Percentiles rank a stretch among this genome's conserved stretches.
phyloP scores from a whole-genome alignment of 1,284 basidiomycete species.

The Marasmius oreades region DNA sequence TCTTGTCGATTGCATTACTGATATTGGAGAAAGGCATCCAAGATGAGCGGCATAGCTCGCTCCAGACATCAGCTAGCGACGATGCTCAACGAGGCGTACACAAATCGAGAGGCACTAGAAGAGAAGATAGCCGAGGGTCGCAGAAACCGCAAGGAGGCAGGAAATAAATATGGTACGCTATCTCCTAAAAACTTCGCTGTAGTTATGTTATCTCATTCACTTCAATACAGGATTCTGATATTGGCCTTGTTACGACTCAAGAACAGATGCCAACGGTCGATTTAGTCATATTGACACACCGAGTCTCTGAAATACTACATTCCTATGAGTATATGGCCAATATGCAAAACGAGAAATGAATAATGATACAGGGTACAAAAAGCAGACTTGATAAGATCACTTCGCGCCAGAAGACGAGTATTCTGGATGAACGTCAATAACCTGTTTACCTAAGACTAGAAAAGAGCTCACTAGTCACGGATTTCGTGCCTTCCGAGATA shows the following conservation, averaged over 20 bases:
- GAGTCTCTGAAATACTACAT: not conserved
- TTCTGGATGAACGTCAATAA: slow-evolving; percentile 13
- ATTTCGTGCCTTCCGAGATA: slow-evolving; percentile 69
- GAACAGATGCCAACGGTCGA: not conserved
- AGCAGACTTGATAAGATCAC: slow-evolving; percentile 15
- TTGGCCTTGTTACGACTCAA: not conserved
- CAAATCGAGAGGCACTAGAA: slow-evolving; percentile 74
- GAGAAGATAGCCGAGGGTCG: slow-evolving; percentile 77
- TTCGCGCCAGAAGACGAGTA: slow-evolving; percentile 29
- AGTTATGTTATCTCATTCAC: not conserved
- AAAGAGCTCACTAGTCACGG: slow-evolving; percentile 34
- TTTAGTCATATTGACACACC: not conserved
- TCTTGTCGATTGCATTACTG: slow-evolving; percentile 7
- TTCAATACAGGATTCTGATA: slow-evolving; percentile 9
- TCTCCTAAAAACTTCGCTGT: too few relatives aligned
- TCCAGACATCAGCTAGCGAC: slow-evolving; percentile 75
- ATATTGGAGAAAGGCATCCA: slow-evolving; percentile 52
- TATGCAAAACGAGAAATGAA: slow-evolving; percentile 1
- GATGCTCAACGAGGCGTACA: slow-evolving; percentile 71
- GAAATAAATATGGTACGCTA: slow-evolving; percentile 75
- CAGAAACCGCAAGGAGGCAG: slow-evolving; percentile 79
- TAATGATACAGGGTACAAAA: slow-evolving; percentile 10
- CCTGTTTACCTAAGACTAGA: not conserved
- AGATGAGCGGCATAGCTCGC: slow-evolving; percentile 62
- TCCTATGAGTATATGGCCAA: slow-evolving; percentile 2